Percentiles rank a stretch among this genome's conserved stretches.
These are phyloP conservation scores for Microsporum audouinii DNA, from an alignment of 2,329 filamentous ascomycete genomes.

Conservation along the genomic window DNA sequence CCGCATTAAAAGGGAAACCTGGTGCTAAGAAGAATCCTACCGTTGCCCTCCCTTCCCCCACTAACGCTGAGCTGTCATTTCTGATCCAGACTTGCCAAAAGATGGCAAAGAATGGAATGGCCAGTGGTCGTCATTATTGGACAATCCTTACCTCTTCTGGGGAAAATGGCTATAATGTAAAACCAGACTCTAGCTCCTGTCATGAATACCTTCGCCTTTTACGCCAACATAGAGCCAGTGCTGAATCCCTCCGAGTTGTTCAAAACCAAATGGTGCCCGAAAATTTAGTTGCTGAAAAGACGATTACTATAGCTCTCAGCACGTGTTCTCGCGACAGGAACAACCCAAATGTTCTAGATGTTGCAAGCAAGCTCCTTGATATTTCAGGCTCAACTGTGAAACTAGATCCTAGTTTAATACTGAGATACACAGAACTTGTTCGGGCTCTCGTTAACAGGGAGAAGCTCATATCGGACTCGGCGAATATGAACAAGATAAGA, in stretches of 20 bases:
- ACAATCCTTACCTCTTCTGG: constrained; percentile 48
- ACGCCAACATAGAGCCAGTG: constrained; percentile 54
- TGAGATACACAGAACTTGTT: constrained; percentile 8
- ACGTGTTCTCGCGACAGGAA: constrained; percentile 65
- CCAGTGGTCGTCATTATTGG: constrained; percentile 67
- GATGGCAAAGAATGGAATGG: constrained; percentile 45
- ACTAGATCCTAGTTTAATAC: constrained; percentile 1
- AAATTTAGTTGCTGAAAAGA: constrained; percentile 37
- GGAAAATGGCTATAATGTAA: constrained; percentile 42
- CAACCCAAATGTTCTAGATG: constrained; percentile 56
- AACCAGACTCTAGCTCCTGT: constrained; percentile 62
- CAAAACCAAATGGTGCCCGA: constrained; percentile 39
- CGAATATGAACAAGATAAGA: not conserved
- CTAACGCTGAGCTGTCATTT: constrained; percentile 54
- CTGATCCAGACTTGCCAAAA: constrained; percentile 51
- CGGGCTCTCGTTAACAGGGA: not conserved
- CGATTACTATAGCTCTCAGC: constrained; percentile 62
- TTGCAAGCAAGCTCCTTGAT: constrained; percentile 54
- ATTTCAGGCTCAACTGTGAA: constrained; percentile 40
- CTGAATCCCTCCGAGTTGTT: constrained; percentile 50
- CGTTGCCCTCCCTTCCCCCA: constrained; percentile 34
- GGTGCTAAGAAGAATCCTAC: constrained; percentile 1
- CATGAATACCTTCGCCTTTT: constrained; percentile 57
- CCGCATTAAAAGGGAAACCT: not conserved
- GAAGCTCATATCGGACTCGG: constrained; percentile 1